Evolutionary conservation across 371 early-diverging fungal species (phyloP).

Genomic region (Actinomortierella ambigua): DNA sequence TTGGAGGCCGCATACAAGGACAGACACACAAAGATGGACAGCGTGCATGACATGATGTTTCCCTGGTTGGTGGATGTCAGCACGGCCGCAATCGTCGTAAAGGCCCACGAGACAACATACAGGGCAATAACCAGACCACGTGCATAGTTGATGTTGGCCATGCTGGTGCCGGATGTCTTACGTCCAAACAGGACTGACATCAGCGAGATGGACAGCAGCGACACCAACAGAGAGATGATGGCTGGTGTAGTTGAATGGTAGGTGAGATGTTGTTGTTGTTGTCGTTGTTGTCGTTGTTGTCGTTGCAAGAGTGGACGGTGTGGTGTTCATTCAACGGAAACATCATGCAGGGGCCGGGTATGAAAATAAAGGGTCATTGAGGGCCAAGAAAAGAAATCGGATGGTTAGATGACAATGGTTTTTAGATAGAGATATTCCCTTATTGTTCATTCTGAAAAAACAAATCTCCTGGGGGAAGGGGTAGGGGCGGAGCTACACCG

Average conservation of each 20-base stretch:
- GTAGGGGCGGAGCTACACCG: too few relatives aligned
- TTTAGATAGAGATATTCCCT: too few relatives aligned
- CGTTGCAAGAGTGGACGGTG: too few relatives aligned
- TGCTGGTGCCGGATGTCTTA: constrained; percentile 27
- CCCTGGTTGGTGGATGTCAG: constrained; percentile 27
- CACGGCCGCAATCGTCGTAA: constrained; percentile 29
- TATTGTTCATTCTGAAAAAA: too few relatives aligned
- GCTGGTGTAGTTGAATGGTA: background rate
- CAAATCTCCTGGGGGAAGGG: too few relatives aligned
- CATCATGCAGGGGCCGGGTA: too few relatives aligned
- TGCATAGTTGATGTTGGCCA: constrained; percentile 38
- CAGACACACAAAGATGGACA: constrained; percentile 37
- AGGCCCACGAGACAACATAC: constrained; percentile 34
- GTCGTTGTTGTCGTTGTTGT: too few relatives aligned
- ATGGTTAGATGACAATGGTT: too few relatives aligned
- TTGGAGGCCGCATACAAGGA: constrained; percentile 39
- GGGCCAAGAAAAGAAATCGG: too few relatives aligned
- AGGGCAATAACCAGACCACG: constrained; percentile 36
- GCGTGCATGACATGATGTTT: constrained; percentile 35
- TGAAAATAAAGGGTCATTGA: too few relatives aligned
- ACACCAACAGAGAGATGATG: constrained; percentile 27
- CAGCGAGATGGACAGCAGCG: constrained; percentile 24
- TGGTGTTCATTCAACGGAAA: too few relatives aligned
- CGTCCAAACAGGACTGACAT: constrained; percentile 43
- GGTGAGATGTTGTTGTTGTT: too few relatives aligned